Conservation (phyloP, 345 rosid genomes). For the Populus deltoides region DNA sequence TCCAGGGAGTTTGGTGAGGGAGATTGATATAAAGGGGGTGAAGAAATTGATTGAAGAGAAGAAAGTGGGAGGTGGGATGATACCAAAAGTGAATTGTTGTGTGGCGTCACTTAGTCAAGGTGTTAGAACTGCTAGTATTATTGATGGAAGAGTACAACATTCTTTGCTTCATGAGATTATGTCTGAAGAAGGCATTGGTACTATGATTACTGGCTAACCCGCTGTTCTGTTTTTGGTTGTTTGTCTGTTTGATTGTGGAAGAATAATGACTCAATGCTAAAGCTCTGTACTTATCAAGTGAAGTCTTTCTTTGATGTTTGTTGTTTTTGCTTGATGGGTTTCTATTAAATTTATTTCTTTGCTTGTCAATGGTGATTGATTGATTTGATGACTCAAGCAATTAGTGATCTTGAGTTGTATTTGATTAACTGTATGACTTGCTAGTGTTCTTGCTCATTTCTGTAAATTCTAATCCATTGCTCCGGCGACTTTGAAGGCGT, state of each 20-base stretch:
- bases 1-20: constrained; percentile 70
- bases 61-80: constrained; percentile 88
- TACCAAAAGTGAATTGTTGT: constrained; percentile 87
- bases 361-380: not conserved
- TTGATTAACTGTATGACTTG: not conserved
- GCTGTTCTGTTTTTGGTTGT: not conserved
- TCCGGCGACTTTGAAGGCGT: not conserved
- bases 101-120: constrained; percentile 84
- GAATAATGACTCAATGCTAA: not conserved
- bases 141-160: constrained; percentile 81
- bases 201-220: constrained; percentile 74
- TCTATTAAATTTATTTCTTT: not conserved
- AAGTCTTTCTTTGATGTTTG: not conserved
- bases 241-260: not conserved
- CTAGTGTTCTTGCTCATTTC: not conserved
- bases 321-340: not conserved
- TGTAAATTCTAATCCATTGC: not conserved
- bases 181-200: constrained; percentile 93
- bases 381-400: not conserved
- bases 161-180: constrained; percentile 82
- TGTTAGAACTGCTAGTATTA: constrained; percentile 83
- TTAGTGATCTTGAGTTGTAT: not conserved
- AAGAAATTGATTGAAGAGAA: constrained; percentile 73
- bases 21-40: constrained; percentile 79
- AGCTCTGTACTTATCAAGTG: not conserved